A percentile compares a stretch with the other conserved stretches of the same genome.
Conservation (phyloP, 169 alveolate species). For the Plasmodium vivax region DNA sequence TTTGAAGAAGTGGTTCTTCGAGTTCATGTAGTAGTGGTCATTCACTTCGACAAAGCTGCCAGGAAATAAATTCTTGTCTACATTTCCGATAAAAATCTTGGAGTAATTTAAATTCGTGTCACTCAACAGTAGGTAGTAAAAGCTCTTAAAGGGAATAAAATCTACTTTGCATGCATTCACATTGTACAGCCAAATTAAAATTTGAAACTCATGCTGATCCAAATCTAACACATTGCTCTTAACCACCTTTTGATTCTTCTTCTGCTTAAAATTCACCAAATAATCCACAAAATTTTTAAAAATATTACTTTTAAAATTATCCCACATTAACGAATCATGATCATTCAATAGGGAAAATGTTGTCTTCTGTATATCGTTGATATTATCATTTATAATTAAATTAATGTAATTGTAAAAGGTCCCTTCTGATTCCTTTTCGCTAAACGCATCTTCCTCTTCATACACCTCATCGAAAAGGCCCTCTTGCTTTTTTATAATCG, state of each 20-base stretch:
- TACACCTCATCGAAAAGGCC: conserved; percentile 16
- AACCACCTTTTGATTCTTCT: conserved; percentile 43
- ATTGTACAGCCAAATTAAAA: conserved; percentile 72
- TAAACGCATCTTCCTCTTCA: conserved; percentile 26
- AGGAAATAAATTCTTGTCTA: conserved; percentile 26
- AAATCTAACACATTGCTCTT: conserved; percentile 52
- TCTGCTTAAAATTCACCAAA: conserved; percentile 43
- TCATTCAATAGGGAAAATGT: conserved; percentile 69
- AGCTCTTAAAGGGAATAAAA: conserved; percentile 67
- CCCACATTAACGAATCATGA: conserved; percentile 76
- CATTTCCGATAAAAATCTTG: conserved; percentile 33
- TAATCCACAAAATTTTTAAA: conserved; percentile 67
- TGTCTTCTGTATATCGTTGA: conserved; percentile 67
- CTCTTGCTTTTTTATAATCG: conserved; percentile 47
- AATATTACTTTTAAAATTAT: conserved; percentile 62
- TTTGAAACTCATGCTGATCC: conserved; percentile 75
- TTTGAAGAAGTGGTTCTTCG: conserved; percentile 35
- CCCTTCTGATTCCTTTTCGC: conserved; percentile 22
- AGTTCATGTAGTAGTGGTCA: conserved; percentile 73
- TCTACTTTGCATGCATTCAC: conserved; percentile 42
- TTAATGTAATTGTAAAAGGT: conserved; percentile 64
- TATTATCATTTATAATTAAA: conserved; percentile 70
- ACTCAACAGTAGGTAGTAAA: conserved; percentile 51
- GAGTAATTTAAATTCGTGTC: conserved; percentile 70
- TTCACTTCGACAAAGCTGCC: conserved; percentile 53